A percentile compares a stretch with the other conserved stretches of the same genome.
phyloP scores from a whole-genome alignment of 164 flowering plant genomes.

The Umbellularia californica region DNA sequence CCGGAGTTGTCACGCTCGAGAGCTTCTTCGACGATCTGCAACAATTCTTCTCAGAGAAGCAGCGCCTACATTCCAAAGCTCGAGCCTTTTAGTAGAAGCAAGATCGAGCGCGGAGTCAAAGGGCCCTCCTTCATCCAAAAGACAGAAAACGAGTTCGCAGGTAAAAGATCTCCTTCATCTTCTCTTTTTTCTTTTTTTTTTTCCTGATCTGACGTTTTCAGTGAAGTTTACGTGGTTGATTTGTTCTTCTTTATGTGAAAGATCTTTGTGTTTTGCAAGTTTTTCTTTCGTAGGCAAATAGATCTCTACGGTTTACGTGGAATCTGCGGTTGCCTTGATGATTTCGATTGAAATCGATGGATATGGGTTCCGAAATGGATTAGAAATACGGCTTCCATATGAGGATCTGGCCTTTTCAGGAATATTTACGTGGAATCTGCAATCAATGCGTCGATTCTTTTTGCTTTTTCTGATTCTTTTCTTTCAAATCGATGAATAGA shows the following conservation, averaged over 20 bases:
- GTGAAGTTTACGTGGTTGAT: background rate
- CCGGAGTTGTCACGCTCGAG: slow-evolving; percentile 4
- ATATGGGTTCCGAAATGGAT: too few species aligned
- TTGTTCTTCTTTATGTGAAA: background rate
- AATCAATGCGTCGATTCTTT: too few species aligned
- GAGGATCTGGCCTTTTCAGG: too few species aligned
- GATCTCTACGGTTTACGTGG: too few species aligned
- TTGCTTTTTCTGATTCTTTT: too few species aligned
- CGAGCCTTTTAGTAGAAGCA: slow-evolving; percentile 69
- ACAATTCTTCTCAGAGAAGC: slow-evolving; percentile 36
- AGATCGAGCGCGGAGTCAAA: slow-evolving; percentile 38
- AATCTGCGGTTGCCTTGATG: too few species aligned
- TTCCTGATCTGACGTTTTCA: background rate
- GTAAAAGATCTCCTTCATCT: slow-evolving; percentile 20
- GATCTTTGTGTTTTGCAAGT: background rate
- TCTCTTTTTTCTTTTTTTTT: background rate
- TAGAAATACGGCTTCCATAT: too few species aligned
- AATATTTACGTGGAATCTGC: too few species aligned
- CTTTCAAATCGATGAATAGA: too few species aligned
- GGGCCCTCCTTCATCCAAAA: slow-evolving; percentile 44
- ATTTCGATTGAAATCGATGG: too few species aligned
- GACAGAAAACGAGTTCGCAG: slow-evolving; percentile 54
- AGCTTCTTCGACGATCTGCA: slow-evolving; percentile 25
- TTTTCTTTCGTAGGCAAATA: too few species aligned
- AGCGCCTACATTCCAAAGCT: slow-evolving; percentile 60